Evolutionary conservation across 495 filamentous ascomycete species (phyloP).

Genomic region (Extremus antarcticus): DNA sequence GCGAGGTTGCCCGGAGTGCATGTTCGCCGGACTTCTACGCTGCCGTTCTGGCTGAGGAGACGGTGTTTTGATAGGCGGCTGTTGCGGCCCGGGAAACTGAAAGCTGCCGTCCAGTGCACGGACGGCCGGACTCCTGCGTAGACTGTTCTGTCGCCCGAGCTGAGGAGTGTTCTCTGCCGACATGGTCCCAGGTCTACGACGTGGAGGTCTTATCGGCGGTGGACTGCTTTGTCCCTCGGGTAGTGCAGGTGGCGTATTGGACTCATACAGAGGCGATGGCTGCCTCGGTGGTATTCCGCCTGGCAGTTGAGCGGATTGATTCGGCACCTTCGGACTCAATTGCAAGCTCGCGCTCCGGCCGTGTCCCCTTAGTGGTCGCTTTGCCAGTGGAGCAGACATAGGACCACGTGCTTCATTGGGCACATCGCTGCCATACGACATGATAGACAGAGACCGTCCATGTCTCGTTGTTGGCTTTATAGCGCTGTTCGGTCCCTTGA

Average conservation of each 20-base stretch:
- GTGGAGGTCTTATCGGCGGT: constrained; percentile 2
- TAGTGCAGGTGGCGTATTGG: constrained; percentile 7
- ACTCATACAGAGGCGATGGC: constrained; percentile 21
- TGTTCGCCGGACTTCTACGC: constrained; percentile 7
- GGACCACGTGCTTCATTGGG: constrained; percentile 4
- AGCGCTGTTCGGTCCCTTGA: constrained; percentile 13
- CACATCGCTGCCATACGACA: constrained; percentile 65
- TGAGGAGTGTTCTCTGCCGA: constrained; percentile 15
- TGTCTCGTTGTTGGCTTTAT: constrained; percentile 39
- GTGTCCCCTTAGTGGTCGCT: constrained; percentile 52
- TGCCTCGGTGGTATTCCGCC: constrained; percentile 7
- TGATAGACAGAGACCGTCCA: constrained; percentile 83
- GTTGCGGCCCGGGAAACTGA: constrained; percentile 50
- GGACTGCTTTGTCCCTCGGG: constrained; percentile 1
- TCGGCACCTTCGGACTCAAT: constrained; percentile 40
- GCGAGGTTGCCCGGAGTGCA: constrained; percentile 21
- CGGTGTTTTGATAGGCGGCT: constrained; percentile 13
- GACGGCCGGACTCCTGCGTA: background rate
- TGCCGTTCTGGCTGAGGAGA: constrained; percentile 10
- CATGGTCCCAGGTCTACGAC: constrained; percentile 12
- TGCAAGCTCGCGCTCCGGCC: constrained; percentile 77
- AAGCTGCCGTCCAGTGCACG: constrained; percentile 31
- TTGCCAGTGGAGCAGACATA: constrained; percentile 21
- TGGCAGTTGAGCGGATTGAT: background rate
- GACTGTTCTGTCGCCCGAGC: constrained; percentile 2